Percentiles rank a stretch among this genome's conserved stretches.
Conservation (phyloP, 441 rosid genomes). For the Gossypium gossypioides region DNA sequence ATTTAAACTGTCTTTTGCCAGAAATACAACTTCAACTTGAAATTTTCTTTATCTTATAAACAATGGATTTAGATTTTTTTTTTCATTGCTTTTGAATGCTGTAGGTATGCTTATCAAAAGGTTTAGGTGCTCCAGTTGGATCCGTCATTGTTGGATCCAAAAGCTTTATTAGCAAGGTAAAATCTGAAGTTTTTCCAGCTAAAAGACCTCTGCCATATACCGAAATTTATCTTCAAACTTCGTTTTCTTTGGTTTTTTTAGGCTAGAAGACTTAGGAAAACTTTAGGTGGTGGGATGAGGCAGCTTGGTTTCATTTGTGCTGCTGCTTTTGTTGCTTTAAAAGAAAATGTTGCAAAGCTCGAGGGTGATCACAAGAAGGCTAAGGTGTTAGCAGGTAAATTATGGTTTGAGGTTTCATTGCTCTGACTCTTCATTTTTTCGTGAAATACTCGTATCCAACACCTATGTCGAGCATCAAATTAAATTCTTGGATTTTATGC, state of each 20-base stretch:
- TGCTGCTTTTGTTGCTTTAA: slow-evolving; percentile 67
- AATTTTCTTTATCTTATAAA: no score
- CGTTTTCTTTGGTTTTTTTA: slow-evolving; percentile 5
- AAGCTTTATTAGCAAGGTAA: slow-evolving; percentile 67
- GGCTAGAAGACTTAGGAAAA: slow-evolving; percentile 80
- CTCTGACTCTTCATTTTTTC: not conserved
- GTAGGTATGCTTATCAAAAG: slow-evolving; percentile 82
- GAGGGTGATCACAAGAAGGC: slow-evolving; percentile 72
- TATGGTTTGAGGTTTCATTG: not conserved
- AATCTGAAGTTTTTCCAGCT: not conserved
- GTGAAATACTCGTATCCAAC: not conserved
- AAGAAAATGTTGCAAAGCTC: slow-evolving; percentile 57
- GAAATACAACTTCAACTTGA: no score
- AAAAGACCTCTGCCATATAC: not conserved
- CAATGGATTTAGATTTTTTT: not conserved
- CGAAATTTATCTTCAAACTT: not conserved
- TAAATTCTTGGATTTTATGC: slow-evolving; percentile 5
- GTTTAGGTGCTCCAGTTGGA: slow-evolving; percentile 90
- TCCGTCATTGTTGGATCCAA: slow-evolving; percentile 76
- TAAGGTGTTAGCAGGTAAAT: slow-evolving; percentile 61
- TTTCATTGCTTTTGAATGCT: not conserved
- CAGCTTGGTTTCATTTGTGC: slow-evolving; percentile 74
- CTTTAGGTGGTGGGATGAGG: slow-evolving; percentile 97
- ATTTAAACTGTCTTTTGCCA: no score
- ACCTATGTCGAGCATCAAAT: not conserved